Evolutionary conservation across 441 rosid species (phyloP).

Genomic region (Jatropha podagrica): DNA sequence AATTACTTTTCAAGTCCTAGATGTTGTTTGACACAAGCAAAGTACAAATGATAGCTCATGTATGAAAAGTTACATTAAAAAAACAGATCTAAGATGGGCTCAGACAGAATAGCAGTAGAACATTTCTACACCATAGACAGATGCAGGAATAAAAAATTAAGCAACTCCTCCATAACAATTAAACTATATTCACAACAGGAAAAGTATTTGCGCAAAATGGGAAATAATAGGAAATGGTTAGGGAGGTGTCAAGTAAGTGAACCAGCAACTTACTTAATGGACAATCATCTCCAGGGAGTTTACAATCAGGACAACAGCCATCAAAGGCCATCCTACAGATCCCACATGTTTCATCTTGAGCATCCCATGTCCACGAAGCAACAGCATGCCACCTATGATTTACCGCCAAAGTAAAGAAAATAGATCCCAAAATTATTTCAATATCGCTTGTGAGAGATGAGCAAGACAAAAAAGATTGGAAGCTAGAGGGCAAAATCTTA

Average conservation of each 20-base stretch:
- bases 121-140: neutral
- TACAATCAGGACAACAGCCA: constrained; percentile 94
- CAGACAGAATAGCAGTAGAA: neutral
- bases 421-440: neutral
- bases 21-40: neutral
- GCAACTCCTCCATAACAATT: neutral
- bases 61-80: too few species aligned
- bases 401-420: neutral
- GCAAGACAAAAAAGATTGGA: too few species aligned
- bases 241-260: neutral
- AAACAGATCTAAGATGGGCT: neutral
- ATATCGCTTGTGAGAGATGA: neutral
- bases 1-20: neutral
- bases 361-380: constrained; percentile 97
- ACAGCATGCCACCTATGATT: constrained; percentile 80
- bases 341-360: constrained; percentile 95
- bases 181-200: neutral
- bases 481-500: neutral
- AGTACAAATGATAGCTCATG: neutral
- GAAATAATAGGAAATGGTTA: neutral
- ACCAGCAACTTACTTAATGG: constrained; percentile 63
- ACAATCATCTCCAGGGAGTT: constrained; percentile 90
- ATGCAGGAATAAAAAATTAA: neutral
- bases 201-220: neutral
- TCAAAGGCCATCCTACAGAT: constrained; percentile 97